Base-by-base conservation (phyloP, 2,329 filamentous ascomycete genomes). In the Alternaria ventricosa region DNA sequence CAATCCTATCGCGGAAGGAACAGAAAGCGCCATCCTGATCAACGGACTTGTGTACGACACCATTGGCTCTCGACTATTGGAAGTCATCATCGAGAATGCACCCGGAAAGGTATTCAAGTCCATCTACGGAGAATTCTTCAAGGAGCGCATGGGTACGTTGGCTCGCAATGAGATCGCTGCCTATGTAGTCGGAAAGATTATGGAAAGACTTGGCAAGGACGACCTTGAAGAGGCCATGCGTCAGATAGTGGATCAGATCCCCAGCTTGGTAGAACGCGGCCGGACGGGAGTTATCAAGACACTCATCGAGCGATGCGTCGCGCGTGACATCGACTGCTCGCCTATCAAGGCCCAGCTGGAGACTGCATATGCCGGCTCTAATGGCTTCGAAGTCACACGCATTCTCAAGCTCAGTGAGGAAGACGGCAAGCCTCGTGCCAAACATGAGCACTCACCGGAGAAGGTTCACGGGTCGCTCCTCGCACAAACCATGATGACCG, bases 71-170 rank as follows among this genome's bases (percentile, higher is more conserved):
- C 90, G 95, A 47, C 85, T 99, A 2, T 85, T 98, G 22, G 96
- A 99, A 82, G 93, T 90, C 0, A 90, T 99, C 66, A 88, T 97
- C 67, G 87, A 89, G 25, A 87, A 91, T 75, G 89, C 90, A 15
- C 94, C 96, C 0, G 94, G 92, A 46, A 97, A 96, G 80, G 82
- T 94, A 33, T 99, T 98, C 87, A 97, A 97, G 80, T 87, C 89
- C 13, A 85, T 99, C 6, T 95, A 96, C 81, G 88, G 87, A 61
- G 89, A 90, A 69, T 88, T 94, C 68, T 92, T 98, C 79, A 91
- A 90, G 65, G 89, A 91, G 13, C 88, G 93, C 25, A 91, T 98
- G 72, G 89, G 90, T 22, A 92, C 89, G 43, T 87, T 97, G 63
- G 88, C 95, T 6, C 90, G 94, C 61, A 98, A 98, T 77, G 94